A percentile compares a stretch with the other conserved stretches of the same genome.
These are phyloP conservation scores for Penicillium manginii DNA, from an alignment of 495 filamentous ascomycete genomes.

Conservation along the genomic window DNA sequence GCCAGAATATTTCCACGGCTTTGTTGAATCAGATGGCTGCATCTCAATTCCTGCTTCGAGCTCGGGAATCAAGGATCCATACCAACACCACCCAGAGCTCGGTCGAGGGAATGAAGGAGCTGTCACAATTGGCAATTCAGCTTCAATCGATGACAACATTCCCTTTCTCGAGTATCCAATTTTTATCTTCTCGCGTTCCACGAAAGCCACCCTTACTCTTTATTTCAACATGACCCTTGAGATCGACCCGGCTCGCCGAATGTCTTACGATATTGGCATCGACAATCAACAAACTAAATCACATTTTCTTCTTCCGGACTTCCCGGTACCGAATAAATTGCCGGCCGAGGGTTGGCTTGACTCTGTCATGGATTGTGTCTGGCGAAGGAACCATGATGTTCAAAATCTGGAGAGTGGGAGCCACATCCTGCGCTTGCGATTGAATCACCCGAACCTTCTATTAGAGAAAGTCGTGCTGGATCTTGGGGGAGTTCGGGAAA, in stretches of 20 bases:
- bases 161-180: constrained; percentile 61
- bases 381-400: constrained; percentile 43
- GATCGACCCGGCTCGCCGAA: constrained; percentile 58
- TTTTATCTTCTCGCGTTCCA: constrained; percentile 60
- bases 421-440: constrained; percentile 47
- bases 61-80: constrained; percentile 43
- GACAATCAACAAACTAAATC: constrained; percentile 30
- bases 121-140: constrained; percentile 20
- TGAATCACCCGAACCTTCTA: constrained; percentile 60
- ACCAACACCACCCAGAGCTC: constrained; percentile 22
- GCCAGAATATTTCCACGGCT: constrained; percentile 61
- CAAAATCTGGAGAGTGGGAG: not conserved
- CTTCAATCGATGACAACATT: not conserved
- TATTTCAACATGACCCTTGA: constrained; percentile 65
- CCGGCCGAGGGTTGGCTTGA: constrained; percentile 56
- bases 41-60: constrained; percentile 34
- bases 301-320: constrained; percentile 2
- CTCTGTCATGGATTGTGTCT: constrained; percentile 61
- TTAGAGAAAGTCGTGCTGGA: constrained; percentile 71
- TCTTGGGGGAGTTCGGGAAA: constrained; percentile 66
- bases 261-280: constrained; percentile 64
- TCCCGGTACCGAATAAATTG: not conserved
- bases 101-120: constrained; percentile 16
- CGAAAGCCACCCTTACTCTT: constrained; percentile 58
- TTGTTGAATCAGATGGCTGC: constrained; percentile 65